These are phyloP conservation scores for Neurospora terricola DNA, from an alignment of 495 filamentous ascomycete species.

Conservation along the genomic window DNA sequence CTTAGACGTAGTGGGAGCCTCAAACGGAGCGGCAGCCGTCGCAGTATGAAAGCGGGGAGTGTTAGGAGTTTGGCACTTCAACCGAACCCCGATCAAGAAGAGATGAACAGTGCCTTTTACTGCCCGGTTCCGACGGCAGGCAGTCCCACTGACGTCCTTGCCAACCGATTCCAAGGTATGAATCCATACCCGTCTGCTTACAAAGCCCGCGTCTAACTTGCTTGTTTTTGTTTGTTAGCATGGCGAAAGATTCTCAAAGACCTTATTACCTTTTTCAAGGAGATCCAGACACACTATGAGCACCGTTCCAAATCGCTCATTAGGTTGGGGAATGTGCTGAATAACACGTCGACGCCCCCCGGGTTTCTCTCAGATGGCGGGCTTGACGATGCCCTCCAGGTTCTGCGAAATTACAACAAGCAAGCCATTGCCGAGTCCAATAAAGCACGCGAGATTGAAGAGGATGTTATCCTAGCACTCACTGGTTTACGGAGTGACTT, in stretches of 20 bases:
- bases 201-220: slow-evolving; percentile 2
- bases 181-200: slow-evolving; percentile 1
- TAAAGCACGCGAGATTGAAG: slow-evolving; percentile 83
- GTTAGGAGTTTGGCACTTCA: slow-evolving; percentile 63
- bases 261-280: slow-evolving; percentile 86
- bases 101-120: slow-evolving; percentile 75
- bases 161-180: slow-evolving; percentile 82
- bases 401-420: slow-evolving; percentile 74
- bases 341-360: slow-evolving; percentile 63
- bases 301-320: slow-evolving; percentile 69
- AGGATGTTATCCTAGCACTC: slow-evolving; percentile 78
- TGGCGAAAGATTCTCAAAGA: slow-evolving; percentile 96
- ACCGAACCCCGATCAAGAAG: slow-evolving; percentile 51
- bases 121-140: slow-evolving; percentile 81
- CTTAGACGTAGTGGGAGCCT: slow-evolving; percentile 62
- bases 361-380: slow-evolving; percentile 69
- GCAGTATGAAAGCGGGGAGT: slow-evolving; percentile 70
- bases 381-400: slow-evolving; percentile 72
- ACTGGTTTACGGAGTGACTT: slow-evolving; percentile 80
- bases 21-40: slow-evolving; percentile 67
- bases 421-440: slow-evolving; percentile 71
- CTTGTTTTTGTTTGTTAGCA: slow-evolving; percentile 37
- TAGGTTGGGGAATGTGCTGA: slow-evolving; percentile 74
- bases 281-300: slow-evolving; percentile 87
- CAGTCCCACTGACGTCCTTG: slow-evolving; percentile 80